Conservation (phyloP, 257 asterid species). For the Solanum chiquidenum region DNA sequence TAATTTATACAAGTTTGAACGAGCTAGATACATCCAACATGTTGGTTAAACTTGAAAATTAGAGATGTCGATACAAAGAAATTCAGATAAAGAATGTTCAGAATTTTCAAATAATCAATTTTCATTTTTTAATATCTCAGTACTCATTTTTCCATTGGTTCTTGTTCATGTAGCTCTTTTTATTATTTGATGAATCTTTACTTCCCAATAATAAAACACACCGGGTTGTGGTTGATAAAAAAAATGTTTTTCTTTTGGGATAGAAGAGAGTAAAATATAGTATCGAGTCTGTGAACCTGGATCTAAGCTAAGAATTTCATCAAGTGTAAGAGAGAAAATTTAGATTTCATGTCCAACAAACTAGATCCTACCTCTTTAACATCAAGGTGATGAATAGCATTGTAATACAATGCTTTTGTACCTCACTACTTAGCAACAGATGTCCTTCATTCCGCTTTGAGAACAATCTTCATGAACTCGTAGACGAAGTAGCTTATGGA, state of each 20-base stretch:
- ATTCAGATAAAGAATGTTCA: not conserved
- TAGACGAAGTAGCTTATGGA: constrained; percentile 85
- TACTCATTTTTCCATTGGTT: not conserved
- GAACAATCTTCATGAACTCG: constrained; percentile 91
- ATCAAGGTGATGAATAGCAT: not conserved
- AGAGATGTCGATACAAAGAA: not conserved
- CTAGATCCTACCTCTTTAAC: not conserved
- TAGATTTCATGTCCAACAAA: not conserved
- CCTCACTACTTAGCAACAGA: constrained; percentile 1
- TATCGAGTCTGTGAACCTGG: not conserved
- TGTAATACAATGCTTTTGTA: not conserved
- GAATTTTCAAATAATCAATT: not conserved
- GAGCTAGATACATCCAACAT: not conserved
- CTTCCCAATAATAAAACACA: not conserved
- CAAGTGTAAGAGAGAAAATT: not conserved
- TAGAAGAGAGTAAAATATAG: not conserved
- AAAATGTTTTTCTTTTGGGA: not conserved
- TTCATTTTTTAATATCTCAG: not conserved
- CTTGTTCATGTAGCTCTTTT: not conserved
- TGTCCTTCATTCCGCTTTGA: constrained; percentile 53
- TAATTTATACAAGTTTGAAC: not conserved
- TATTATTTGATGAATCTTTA: not conserved
- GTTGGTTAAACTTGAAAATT: not conserved
- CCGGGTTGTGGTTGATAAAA: not conserved
- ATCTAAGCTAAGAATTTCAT: not conserved